These are phyloP conservation scores for Penicillium longicatenatum DNA, from an alignment of 495 filamentous ascomycete species.

Conservation along the genomic window DNA sequence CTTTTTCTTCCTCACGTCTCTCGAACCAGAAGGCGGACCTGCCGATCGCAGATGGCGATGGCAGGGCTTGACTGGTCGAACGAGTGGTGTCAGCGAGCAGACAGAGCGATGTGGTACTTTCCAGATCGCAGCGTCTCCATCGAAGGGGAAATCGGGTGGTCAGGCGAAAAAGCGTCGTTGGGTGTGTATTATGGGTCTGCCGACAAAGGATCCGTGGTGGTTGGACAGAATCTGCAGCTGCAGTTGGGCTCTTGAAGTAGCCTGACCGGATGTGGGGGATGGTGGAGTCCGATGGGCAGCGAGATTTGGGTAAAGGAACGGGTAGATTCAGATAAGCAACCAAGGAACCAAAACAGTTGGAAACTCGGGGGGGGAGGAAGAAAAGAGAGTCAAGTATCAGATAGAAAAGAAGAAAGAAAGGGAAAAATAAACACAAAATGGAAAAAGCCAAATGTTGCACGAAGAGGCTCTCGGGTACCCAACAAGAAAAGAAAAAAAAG, in stretches of 20 bases:
- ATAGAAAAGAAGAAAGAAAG: background rate
- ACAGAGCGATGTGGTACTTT: conserved; percentile 25
- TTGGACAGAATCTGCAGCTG: conserved; percentile 23
- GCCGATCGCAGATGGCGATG: conserved; percentile 35
- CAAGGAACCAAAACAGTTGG: background rate
- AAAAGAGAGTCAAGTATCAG: background rate
- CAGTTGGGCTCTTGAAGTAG: conserved; percentile 25
- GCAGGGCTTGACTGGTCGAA: conserved; percentile 17
- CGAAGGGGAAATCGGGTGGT: conserved; percentile 24
- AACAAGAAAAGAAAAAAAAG: conserved; percentile 20
- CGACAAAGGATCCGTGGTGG: conserved; percentile 22
- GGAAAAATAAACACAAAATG: background rate
- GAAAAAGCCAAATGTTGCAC: conserved; percentile 20
- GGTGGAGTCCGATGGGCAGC: conserved; percentile 29
- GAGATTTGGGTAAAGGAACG: conserved; percentile 15
- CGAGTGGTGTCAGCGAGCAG: conserved; percentile 26
- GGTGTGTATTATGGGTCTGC: conserved; percentile 19
- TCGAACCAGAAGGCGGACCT: conserved; percentile 25
- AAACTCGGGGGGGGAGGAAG: background rate
- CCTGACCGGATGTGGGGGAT: conserved; percentile 30
- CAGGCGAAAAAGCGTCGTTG: conserved; percentile 25
- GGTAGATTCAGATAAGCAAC: conserved; percentile 4
- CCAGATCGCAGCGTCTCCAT: conserved; percentile 33
- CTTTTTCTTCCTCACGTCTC: conserved; percentile 4
- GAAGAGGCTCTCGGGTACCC: conserved; percentile 31